Conservation (phyloP, 2,329 filamentous ascomycete genomes). For the Colletotrichum sp. region DNA sequence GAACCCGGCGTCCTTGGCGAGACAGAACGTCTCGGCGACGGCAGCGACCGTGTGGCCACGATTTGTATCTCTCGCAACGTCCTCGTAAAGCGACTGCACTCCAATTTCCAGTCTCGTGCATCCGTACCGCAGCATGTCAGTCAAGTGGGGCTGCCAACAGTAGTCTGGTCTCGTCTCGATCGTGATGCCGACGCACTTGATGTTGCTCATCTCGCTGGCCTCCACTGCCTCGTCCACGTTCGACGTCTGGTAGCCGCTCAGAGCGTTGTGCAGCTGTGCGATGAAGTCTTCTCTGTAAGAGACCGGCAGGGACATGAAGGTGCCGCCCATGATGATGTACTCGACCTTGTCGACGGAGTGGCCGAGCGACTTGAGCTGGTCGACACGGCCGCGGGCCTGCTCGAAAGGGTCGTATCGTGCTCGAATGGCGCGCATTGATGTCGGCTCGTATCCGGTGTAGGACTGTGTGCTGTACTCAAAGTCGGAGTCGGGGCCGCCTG, state of each 20-base stretch:
- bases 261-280: slow-evolving; percentile 92
- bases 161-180: slow-evolving; percentile 98
- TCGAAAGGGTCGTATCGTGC: slow-evolving; percentile 98
- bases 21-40: slow-evolving; percentile 93
- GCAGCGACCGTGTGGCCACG: slow-evolving; percentile 94
- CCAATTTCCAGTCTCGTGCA: slow-evolving; percentile 94
- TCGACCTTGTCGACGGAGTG: slow-evolving; percentile 99
- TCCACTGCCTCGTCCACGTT: slow-evolving; percentile 95
- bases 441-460: slow-evolving; percentile 98
- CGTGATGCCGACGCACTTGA: slow-evolving; percentile 98
- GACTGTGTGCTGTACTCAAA: slow-evolving; percentile 99
- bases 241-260: slow-evolving; percentile 92
- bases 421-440: slow-evolving; percentile 96
- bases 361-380: slow-evolving; percentile 93
- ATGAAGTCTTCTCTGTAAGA: slow-evolving; percentile 94
- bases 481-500: slow-evolving; percentile 95
- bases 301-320: slow-evolving; percentile 94
- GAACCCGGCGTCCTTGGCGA: slow-evolving; percentile 98
- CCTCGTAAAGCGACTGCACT: slow-evolving; percentile 96
- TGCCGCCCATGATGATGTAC: slow-evolving; percentile 99
- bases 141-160: slow-evolving; percentile 92
- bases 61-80: slow-evolving; percentile 98
- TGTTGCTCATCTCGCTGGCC: slow-evolving; percentile 93
- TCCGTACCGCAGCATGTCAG: slow-evolving; percentile 96
- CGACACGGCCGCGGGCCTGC: slow-evolving; percentile 92